phyloP scores from a whole-genome alignment of 176 grass and related monocot species.

The Paspalum notatum region DNA sequence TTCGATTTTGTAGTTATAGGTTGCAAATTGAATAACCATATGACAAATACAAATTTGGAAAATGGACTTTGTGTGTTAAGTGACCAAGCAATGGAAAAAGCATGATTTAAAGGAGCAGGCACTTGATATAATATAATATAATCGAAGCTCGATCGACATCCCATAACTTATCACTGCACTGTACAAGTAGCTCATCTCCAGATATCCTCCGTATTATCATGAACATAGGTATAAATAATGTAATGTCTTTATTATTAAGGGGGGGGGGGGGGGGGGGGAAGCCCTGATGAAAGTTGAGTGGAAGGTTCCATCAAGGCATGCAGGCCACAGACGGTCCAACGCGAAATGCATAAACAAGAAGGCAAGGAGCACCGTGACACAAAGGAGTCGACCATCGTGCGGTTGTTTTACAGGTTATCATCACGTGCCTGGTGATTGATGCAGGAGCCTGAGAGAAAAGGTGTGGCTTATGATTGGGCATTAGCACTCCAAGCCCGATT shows the following conservation, averaged over 20 bases:
- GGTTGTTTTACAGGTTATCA: conserved; percentile 23
- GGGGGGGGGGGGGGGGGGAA: not conserved
- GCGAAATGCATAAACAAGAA: not conserved
- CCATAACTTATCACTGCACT: too few species aligned
- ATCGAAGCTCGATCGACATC: not conserved
- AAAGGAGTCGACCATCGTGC: not conserved
- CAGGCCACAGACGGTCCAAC: not conserved
- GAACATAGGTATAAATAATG: not conserved
- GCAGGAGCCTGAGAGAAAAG: not conserved
- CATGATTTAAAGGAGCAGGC: not conserved
- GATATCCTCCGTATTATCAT: conserved; percentile 9
- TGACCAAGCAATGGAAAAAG: not conserved
- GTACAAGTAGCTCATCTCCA: not conserved
- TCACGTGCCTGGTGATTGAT: not conserved
- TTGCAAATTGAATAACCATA: too few species aligned
- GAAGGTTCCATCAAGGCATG: not conserved
- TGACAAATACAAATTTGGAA: too few species aligned
- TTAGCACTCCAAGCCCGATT: not conserved
- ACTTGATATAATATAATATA: conserved; percentile 31
- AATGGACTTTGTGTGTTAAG: not conserved
- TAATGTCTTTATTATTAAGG: not conserved
- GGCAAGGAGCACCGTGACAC: not conserved
- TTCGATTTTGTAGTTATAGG: too few species aligned
- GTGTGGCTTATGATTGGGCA: conserved; percentile 4
- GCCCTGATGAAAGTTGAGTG: not conserved